Base-by-base conservation (phyloP, 2,329 filamentous ascomycete genomes). In the Sclerotinia spermophila region DNA sequence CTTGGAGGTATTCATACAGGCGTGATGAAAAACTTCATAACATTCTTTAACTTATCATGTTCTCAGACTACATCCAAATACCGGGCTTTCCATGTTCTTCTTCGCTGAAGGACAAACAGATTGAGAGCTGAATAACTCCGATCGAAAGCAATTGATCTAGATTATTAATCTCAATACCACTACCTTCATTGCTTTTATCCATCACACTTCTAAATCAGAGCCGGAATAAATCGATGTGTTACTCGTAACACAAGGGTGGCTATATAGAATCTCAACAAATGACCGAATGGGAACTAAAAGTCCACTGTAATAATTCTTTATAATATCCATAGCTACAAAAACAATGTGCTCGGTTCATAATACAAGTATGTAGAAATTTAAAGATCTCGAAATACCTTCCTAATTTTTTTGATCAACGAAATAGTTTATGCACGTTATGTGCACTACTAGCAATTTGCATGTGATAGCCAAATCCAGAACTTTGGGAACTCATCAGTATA, bases 401-500 rank as follows among this genome's bases (percentile, higher is more conserved):
- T 30, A 13, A 35, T 35, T 10, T 58, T 15, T 58, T 3, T 24
- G 6, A 13, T 35, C 0, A 35, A 13, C 13, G 1, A 15, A 35
- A 35, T 10, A 13, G 1, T 58, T 35, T 30, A 24, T 35, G 2
- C 33, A 5, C 55, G 10, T 10, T 2, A 10, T 35, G 30, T 33
- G 5, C 4, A 2, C 35, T n/a, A 10, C 55, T 5, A 51, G 21
- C 33, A 15, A 35, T 19, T 58, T 38, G 10, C 5, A 15, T 13
- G 3, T 35, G 30, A 10, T 3, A 11, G 5, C 5, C 10, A 11
- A 35, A 5, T 24, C 24, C 0, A 15, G 55, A 38, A 13, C 3
- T 38, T 6, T n/a, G 2, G 8, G 1, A 58, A 2, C 33, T 38
- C 19, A 6, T 17, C 0, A 1, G 10, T 10, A 38, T 5, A 38